These are phyloP conservation scores for Tetrahymena borealis DNA, from an alignment of 73 alveolate genomes.

Conservation along the genomic window DNA sequence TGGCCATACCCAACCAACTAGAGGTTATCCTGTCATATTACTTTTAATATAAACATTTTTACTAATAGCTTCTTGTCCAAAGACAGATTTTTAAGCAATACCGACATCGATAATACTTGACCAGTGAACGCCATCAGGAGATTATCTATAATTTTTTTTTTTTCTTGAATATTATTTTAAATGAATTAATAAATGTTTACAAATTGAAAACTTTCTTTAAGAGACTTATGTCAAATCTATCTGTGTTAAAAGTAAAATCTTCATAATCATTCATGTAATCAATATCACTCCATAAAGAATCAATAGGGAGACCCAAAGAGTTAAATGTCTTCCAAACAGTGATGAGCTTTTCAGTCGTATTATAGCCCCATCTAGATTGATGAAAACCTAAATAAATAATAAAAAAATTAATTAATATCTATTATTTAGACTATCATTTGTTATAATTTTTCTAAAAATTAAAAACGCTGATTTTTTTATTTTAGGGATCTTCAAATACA, in stretches of 20 bases:
- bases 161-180: neutral
- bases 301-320: slow-evolving; percentile 50
- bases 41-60: slow-evolving; percentile 52
- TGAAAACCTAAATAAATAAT: slow-evolving; percentile 62
- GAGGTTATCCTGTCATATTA: slow-evolving; percentile 5
- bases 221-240: slow-evolving; percentile 8
- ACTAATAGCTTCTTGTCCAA: slow-evolving; percentile 34
- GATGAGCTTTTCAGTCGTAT: slow-evolving; percentile 52
- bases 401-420: too few relatives aligned
- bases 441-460: too few relatives aligned
- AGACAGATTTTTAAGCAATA: slow-evolving; percentile 36
- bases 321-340: slow-evolving; percentile 51
- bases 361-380: slow-evolving; percentile 88
- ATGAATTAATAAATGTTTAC: neutral
- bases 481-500: too few relatives aligned
- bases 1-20: slow-evolving; percentile 75
- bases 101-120: slow-evolving; percentile 70
- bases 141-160: neutral
- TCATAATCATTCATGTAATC: slow-evolving; percentile 57
- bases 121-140: slow-evolving; percentile 49
- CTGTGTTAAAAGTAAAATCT: slow-evolving; percentile 44
- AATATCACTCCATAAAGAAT: slow-evolving; percentile 74
- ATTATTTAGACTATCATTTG: too few relatives aligned
- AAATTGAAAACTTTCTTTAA: slow-evolving; percentile 22
- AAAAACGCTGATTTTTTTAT: too few relatives aligned